A percentile compares a stretch with the other conserved stretches of the same genome.
phyloP scores from a whole-genome alignment of 345 rosid species.

The Citrus trifoliata region DNA sequence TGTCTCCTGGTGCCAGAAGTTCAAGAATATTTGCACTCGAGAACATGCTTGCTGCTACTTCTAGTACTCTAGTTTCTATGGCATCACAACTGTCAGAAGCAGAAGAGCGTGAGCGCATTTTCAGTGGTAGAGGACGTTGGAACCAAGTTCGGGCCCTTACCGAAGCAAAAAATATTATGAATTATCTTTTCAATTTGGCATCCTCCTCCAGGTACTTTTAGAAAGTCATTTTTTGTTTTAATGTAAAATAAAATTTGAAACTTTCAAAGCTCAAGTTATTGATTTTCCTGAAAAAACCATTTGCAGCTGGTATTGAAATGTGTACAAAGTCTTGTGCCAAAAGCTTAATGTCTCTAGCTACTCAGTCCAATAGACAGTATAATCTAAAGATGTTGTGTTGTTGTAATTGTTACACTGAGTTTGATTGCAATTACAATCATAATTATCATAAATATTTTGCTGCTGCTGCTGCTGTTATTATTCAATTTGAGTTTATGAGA shows the following conservation, averaged over 20 bases:
- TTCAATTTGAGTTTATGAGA: not conserved
- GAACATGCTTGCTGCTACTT: constrained; percentile 91
- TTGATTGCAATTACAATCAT: not conserved
- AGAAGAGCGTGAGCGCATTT: constrained; percentile 87
- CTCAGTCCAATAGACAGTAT: not conserved
- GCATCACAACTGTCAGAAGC: constrained; percentile 98
- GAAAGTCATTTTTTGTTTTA: no score
- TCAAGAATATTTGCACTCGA: constrained; percentile 93
- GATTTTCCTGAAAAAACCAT: not conserved
- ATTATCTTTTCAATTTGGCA: constrained; percentile 76
- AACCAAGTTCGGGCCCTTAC: constrained; percentile 87
- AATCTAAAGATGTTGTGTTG: not conserved
- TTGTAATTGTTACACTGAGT: not conserved
- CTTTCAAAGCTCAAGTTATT: not conserved
- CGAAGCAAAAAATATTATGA: constrained; percentile 87
- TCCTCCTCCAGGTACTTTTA: constrained; percentile 71
- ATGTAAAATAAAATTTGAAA: not conserved
- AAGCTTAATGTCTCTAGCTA: no score
- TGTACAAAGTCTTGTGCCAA: not conserved
- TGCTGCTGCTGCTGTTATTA: not conserved
- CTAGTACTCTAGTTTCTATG: constrained; percentile 86
- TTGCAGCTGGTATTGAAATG: not conserved
- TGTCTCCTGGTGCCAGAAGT: constrained; percentile 98
- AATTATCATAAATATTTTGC: not conserved
- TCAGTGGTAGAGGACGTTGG: constrained; percentile 96